These are phyloP conservation scores for Metschnikowia lochheadii DNA, from an alignment of 805 yeast genomes.

Conservation along the genomic window DNA sequence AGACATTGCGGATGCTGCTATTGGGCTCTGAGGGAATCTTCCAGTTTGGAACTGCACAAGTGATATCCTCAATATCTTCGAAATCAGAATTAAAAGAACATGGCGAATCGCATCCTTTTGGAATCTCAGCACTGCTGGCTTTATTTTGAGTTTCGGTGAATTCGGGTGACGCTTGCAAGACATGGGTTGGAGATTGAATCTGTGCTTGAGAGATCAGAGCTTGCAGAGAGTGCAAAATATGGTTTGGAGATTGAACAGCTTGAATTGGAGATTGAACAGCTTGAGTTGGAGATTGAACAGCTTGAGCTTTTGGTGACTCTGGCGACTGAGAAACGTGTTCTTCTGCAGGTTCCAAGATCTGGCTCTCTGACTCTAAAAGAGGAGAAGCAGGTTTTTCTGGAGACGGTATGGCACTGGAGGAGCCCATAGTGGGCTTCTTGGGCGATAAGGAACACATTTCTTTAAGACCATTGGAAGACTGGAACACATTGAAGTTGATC, in stretches of 20 bases:
- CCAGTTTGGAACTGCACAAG: slow-evolving; percentile 6
- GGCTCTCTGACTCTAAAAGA: background rate
- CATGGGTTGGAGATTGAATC: too few relatives aligned
- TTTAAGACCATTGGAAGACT: background rate
- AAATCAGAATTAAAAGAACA: slow-evolving; percentile 1
- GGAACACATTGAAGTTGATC: background rate
- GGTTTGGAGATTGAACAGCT: too few relatives aligned
- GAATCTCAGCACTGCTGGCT: background rate
- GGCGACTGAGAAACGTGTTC: too few relatives aligned
- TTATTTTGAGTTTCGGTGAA: background rate
- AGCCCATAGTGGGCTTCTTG: background rate
- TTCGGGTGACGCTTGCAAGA: slow-evolving; percentile 1
- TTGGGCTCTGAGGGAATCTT: background rate
- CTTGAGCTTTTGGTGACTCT: too few relatives aligned
- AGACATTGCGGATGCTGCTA: slow-evolving; percentile 16
- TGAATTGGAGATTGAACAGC: too few relatives aligned
- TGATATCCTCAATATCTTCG: slow-evolving; percentile 14
- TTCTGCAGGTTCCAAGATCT: background rate
- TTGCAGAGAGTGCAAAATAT: background rate
- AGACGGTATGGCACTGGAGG: background rate
- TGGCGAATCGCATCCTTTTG: background rate
- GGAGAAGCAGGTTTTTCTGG: background rate
- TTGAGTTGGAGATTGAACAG: too few relatives aligned
- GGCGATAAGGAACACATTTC: background rate
- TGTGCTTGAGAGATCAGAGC: background rate